These are phyloP conservation scores for Yamadazyma sp. DNA, from an alignment of 1,139 yeast species.

Conservation along the genomic window DNA sequence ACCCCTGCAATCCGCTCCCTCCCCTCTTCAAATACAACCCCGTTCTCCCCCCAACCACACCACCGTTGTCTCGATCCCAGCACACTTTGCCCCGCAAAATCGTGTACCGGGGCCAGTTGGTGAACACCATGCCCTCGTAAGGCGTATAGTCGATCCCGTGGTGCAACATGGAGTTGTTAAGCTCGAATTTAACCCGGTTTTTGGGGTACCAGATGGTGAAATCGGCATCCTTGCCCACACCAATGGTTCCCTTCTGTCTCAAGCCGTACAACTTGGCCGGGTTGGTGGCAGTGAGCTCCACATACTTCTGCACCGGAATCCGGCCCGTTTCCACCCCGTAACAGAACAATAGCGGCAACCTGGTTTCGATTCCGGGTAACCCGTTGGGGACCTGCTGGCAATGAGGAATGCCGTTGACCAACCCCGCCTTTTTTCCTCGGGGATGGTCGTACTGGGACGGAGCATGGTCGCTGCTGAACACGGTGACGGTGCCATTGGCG, in stretches of 20 bases:
- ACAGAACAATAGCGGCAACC: conserved; percentile 42
- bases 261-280: conserved; percentile 46
- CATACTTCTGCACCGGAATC: conserved; percentile 40
- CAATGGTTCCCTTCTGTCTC: conserved; percentile 37
- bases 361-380: conserved; percentile 46
- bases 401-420: conserved; percentile 29
- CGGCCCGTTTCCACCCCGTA: conserved; percentile 41
- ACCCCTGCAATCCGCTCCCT: conserved; percentile 20
- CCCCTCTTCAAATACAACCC: conserved; percentile 28
- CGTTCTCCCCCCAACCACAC: conserved; percentile 16
- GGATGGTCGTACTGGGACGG: conserved; percentile 41
- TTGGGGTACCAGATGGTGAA: conserved; percentile 45
- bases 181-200: conserved; percentile 22
- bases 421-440: conserved; percentile 38
- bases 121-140: conserved; percentile 39
- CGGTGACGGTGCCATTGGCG: conserved; percentile 46
- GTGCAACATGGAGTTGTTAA: conserved; percentile 35
- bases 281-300: conserved; percentile 41
- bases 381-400: conserved; percentile 45
- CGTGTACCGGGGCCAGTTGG: conserved; percentile 49
- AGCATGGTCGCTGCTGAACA: conserved; percentile 48
- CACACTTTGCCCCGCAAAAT: conserved; percentile 36
- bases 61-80: conserved; percentile 34
- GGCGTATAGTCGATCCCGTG: conserved; percentile 49
- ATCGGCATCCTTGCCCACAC: conserved; percentile 46